Percentiles rank a stretch among this genome's conserved stretches.
phyloP scores from a whole-genome alignment of 1,284 basidiomycete genomes.

The Boletus semigastroideus region DNA sequence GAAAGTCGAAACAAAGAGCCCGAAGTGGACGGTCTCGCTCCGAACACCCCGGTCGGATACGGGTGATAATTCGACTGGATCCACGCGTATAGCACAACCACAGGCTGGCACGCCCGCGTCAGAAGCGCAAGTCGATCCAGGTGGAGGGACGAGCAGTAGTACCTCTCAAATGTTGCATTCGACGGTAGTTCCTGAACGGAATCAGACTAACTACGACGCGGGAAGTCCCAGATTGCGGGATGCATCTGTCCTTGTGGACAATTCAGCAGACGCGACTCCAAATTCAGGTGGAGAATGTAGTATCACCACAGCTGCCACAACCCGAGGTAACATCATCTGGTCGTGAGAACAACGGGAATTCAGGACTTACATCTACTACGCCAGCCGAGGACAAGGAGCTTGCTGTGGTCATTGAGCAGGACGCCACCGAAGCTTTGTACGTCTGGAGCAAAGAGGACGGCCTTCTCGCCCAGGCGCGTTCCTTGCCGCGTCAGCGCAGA shows the following conservation, averaged over 20 bases:
- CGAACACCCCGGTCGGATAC: slow-evolving; percentile 21
- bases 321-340: slow-evolving; percentile 2
- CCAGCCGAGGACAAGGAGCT: slow-evolving; percentile 24
- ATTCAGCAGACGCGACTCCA: slow-evolving; percentile 22
- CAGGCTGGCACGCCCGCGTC: not conserved
- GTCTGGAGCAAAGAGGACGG: slow-evolving; percentile 41
- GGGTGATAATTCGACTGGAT: slow-evolving; percentile 1
- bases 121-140: slow-evolving; percentile 21
- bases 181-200: not conserved
- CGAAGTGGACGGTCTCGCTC: slow-evolving; percentile 14
- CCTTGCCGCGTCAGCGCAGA: too few species aligned
- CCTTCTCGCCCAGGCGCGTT: slow-evolving; percentile 36
- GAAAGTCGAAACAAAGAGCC: slow-evolving; percentile 9
- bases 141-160: slow-evolving; percentile 14
- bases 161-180: slow-evolving; percentile 8
- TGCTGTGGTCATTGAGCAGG: slow-evolving; percentile 25
- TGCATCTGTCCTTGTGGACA: slow-evolving; percentile 2
- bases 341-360: not conserved
- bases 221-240: not conserved
- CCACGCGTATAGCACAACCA: not conserved
- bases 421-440: slow-evolving; percentile 33
- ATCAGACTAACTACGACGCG: not conserved
- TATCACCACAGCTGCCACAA: too few species aligned
- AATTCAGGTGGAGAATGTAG: not conserved
- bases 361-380: not conserved